Percentiles rank a stretch among this genome's conserved stretches.
Conservation (phyloP, 2,329 filamentous ascomycete species). For the Aspergillus sclerotialis region DNA sequence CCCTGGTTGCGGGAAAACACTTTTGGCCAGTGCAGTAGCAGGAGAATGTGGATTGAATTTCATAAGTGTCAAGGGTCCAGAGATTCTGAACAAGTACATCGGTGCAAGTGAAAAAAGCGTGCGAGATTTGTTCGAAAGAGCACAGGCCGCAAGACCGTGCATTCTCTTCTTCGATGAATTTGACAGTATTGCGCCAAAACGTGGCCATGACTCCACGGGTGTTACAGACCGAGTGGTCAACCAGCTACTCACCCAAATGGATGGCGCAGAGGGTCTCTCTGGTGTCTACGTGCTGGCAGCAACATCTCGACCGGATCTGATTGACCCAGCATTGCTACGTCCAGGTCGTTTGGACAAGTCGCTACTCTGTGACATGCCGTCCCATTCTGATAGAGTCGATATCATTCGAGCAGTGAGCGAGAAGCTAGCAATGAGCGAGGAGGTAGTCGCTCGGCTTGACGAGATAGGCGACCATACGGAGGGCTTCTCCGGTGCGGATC, state of each 20-base stretch:
- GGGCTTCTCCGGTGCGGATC: conserved; percentile 87
- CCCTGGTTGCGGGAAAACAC: conserved; percentile 92
- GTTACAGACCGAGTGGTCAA: conserved; percentile 99
- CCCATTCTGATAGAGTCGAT: conserved; percentile 71
- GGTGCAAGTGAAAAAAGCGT: conserved; percentile 95
- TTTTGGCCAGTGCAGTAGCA: conserved; percentile 92
- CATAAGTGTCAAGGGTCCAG: conserved; percentile 95
- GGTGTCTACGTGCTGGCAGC: conserved; percentile 96
- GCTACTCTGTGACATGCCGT: conserved; percentile 82
- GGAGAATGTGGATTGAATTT: conserved; percentile 97
- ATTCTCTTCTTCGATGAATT: conserved; percentile 99
- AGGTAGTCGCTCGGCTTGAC: conserved; percentile 56
- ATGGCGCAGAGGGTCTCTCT: conserved; percentile 88
- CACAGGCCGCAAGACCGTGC: conserved; percentile 79
- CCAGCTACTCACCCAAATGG: conserved; percentile 97
- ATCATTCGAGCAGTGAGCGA: conserved; percentile 78
- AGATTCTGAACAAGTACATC: conserved; percentile 99
- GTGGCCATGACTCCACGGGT: conserved; percentile 92
- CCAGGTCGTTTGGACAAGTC: conserved; percentile 92
- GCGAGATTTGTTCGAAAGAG: conserved; percentile 88
- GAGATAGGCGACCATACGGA: conserved; percentile 75
- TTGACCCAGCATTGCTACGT: conserved; percentile 85
- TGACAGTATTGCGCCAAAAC: conserved; percentile 93
- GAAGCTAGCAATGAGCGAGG: conserved; percentile 67
- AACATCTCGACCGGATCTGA: conserved; percentile 86